These are phyloP conservation scores for Pinus albicaulis DNA, from an alignment of 75 land plant species.

Conservation along the genomic window DNA sequence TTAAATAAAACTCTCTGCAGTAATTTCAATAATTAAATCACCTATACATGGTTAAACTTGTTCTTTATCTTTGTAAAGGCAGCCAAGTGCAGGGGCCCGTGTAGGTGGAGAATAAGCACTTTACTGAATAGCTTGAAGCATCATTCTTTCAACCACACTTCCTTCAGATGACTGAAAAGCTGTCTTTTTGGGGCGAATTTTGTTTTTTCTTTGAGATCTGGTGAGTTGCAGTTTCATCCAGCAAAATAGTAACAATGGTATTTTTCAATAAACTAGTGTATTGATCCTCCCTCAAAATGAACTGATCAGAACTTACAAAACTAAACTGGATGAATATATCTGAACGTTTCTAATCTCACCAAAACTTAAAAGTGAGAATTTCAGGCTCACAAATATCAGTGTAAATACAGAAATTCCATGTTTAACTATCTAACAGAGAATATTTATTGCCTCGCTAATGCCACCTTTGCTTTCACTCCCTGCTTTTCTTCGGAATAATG, in stretches of 20 bases:
- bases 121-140: not conserved
- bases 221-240: not conserved
- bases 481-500: not conserved
- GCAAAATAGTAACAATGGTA: not conserved
- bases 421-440: not conserved
- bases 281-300: not conserved
- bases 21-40: not conserved
- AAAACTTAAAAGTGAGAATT: not conserved
- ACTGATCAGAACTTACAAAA: not conserved
- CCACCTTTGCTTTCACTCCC: not conserved
- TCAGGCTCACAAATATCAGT: not conserved
- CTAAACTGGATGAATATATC: not conserved
- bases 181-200: too few relatives aligned
- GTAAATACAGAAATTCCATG: not conserved
- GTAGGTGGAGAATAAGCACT: not conserved
- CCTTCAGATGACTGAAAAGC: not conserved
- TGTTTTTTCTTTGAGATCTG: too few relatives aligned
- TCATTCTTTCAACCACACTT: not conserved
- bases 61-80: not conserved
- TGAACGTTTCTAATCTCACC: not conserved
- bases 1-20: not conserved
- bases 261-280: not conserved
- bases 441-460: not conserved
- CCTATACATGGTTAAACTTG: not conserved
- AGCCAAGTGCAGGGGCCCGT: not conserved